Evolutionary conservation across 441 rosid genomes (phyloP), one percentile per base, ranked within the genome.

Genomic region (Pelargonium australe): DNA sequence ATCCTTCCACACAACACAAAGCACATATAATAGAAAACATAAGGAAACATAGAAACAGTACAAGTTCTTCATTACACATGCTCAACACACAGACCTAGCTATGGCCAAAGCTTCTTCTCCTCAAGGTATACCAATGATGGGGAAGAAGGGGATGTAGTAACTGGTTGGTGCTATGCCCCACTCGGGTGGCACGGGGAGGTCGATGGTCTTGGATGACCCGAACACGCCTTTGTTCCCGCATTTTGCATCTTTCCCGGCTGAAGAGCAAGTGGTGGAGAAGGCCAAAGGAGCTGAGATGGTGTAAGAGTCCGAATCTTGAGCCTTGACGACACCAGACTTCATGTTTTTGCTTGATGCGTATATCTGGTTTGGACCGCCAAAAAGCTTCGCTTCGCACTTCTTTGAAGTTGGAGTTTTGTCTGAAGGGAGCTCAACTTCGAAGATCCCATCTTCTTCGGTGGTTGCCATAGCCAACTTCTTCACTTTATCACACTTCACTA

Each of bases 131-230:
- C 98, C 97, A 19, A 90, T 87, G 66, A 92, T 90, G 61, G 98
- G 98, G 70, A 90, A 5, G 82, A 89, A 85, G 47, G 96, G 95
- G 64, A 82, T 0, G 31, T 92, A 92, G 60, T 80, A 88, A 79
- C 98, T 92, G 2, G 96, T 77, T 11, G 97, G 98, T 34, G 98
- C 91, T 9, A 92, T 74, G 1, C 98, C 98, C 96, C 98, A 90
- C 66, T 86, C 94, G 1, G 47, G 72, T 1, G 98, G 98, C n/a
- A 92, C 73, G 9, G 98, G 98, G 68, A 92, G 66, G 76, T 92
- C 87, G 28, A 89, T 0, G 19, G 94, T 90, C 87, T 85, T 85
- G 7, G 97, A 86, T 12, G 89, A 80, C 37, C 80, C 83, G 34
- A 80, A 41, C 14, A 3, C 13, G 70, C 37, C n/a, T 28, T 28